Conservation (phyloP, 495 filamentous ascomycete genomes). For the Staphylotrichum longicolle region DNA sequence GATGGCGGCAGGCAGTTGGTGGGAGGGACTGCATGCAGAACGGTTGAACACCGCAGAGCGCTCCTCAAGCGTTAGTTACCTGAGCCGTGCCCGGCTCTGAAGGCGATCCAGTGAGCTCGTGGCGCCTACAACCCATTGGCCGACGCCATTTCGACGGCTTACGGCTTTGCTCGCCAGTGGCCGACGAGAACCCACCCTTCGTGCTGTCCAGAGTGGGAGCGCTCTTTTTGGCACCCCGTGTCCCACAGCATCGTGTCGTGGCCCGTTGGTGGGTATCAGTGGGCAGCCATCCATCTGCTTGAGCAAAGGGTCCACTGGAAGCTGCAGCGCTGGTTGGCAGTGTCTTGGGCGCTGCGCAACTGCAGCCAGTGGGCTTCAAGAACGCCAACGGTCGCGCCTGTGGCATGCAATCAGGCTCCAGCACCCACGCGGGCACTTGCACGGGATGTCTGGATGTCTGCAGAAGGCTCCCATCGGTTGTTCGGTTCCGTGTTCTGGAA, state of each 20-base stretch:
- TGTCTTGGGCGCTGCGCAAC: conserved; percentile 1
- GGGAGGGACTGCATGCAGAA: conserved; percentile 4
- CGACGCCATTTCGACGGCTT: not conserved
- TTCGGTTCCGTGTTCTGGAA: too few relatives aligned
- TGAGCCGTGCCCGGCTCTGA: conserved; percentile 10
- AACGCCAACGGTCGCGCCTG: not conserved
- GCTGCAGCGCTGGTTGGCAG: not conserved
- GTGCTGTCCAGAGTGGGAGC: not conserved
- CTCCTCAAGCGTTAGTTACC: not conserved
- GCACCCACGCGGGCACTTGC: conserved; percentile 1
- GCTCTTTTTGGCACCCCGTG: not conserved
- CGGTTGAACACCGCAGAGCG: conserved; percentile 6
- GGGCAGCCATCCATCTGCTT: not conserved
- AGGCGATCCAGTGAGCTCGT: not conserved
- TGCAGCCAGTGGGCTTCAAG: not conserved
- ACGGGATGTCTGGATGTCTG: not conserved
- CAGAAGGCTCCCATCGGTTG: not conserved
- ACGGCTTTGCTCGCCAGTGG: not conserved
- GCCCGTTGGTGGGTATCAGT: not conserved
- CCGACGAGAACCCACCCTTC: not conserved
- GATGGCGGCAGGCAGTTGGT: not conserved
- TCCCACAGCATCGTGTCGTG: conserved; percentile 3
- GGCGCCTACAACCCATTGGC: not conserved
- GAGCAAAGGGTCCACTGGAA: not conserved
- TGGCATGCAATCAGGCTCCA: conserved; percentile 8